phyloP scores from a whole-genome alignment of 441 rosid species.

The Croton setiger region DNA sequence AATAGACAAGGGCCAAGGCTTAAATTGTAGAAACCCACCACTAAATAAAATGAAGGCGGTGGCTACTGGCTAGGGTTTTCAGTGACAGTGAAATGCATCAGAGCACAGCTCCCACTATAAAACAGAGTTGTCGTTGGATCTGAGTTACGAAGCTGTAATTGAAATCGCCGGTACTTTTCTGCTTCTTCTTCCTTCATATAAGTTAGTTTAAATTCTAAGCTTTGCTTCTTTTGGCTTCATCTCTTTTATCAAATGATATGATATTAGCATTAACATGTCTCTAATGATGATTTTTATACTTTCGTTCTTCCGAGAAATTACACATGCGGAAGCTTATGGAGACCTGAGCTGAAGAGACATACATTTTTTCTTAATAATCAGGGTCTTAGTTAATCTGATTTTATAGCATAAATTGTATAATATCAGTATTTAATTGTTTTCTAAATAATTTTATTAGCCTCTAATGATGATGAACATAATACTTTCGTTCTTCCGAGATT shows the following conservation, averaged over 20 bases:
- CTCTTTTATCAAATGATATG: neutral
- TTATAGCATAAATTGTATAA: neutral
- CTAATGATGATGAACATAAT: constrained; percentile 40
- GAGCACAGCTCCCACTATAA: too few species aligned
- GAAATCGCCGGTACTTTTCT: too few species aligned
- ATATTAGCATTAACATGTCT: too few species aligned
- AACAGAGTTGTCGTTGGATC: too few species aligned
- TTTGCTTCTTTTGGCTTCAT: neutral
- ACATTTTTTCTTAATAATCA: neutral
- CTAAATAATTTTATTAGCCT: constrained; percentile 31
- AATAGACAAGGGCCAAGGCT: too few species aligned
- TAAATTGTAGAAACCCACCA: too few species aligned
- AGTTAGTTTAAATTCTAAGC: too few species aligned
- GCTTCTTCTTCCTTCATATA: too few species aligned
- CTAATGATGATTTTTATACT: constrained; percentile 40
- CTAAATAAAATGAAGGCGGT: too few species aligned
- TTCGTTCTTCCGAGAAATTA: constrained; percentile 42
- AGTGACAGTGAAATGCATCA: too few species aligned
- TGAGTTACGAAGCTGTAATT: too few species aligned
- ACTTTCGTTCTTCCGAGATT: constrained; percentile 80
- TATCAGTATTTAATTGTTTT: neutral
- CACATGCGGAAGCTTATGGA: constrained; percentile 40
- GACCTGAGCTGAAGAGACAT: constrained; percentile 56
- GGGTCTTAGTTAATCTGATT: neutral
- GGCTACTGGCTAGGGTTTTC: too few species aligned